Conservation (phyloP, 768 basidiomycete genomes). For the Boletus tylopilopsis region DNA sequence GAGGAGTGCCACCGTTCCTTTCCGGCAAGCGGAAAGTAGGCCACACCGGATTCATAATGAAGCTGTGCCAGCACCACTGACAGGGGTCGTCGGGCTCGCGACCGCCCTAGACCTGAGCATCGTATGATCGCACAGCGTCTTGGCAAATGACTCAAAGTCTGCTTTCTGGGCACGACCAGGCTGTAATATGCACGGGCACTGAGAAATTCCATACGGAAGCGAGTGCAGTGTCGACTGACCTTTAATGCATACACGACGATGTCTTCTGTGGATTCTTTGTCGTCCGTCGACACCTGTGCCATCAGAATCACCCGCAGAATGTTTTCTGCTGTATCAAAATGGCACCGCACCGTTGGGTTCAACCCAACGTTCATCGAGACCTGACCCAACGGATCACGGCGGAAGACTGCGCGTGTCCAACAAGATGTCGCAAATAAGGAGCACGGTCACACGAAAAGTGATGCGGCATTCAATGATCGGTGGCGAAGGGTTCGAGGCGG, state of each 20-base stretch:
- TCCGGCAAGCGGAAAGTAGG: background rate
- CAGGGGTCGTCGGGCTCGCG: background rate
- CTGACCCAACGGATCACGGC: slow-evolving; percentile 67
- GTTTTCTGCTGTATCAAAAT: slow-evolving; percentile 53
- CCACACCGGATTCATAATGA: background rate
- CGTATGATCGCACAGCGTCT: slow-evolving; percentile 39
- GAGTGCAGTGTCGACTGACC: slow-evolving; percentile 34
- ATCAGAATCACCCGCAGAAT: slow-evolving; percentile 53
- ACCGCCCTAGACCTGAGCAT: slow-evolving; percentile 21
- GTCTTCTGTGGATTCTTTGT: slow-evolving; percentile 31
- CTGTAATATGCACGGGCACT: slow-evolving; percentile 10
- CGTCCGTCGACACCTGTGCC: slow-evolving; percentile 37
- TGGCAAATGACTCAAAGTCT: slow-evolving; percentile 53
- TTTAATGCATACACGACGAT: slow-evolving; percentile 63
- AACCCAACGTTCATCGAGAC: slow-evolving; percentile 66
- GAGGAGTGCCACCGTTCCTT: slow-evolving; percentile 2
- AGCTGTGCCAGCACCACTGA: slow-evolving; percentile 6
- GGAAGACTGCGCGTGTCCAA: slow-evolving; percentile 46
- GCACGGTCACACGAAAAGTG: slow-evolving; percentile 1
- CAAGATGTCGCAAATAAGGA: background rate
- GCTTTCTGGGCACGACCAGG: slow-evolving; percentile 43
- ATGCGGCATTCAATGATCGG: slow-evolving; percentile 15
- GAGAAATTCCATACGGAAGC: background rate
- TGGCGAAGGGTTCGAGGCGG: slow-evolving; percentile 18
- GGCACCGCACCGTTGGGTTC: slow-evolving; percentile 51